Base-by-base conservation (phyloP, 257 asterid genomes). In the Solanum verrucosum region DNA sequence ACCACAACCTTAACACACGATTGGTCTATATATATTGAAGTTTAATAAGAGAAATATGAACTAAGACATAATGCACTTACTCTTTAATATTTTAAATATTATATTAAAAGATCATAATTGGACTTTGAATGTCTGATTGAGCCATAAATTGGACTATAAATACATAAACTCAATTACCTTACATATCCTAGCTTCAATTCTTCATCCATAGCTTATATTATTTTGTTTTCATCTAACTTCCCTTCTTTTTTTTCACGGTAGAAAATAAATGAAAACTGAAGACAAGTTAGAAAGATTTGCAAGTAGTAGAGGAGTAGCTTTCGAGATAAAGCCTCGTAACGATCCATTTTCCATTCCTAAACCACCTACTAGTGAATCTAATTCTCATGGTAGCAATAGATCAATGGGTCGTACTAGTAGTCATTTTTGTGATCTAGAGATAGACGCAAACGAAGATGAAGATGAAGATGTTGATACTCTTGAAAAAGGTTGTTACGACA, bases 251-350 rank as follows among this genome's bases (percentile, higher is more conserved):
- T 84, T 8, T 21, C 10, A 1, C 3, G 4, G 8, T 52, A 52
- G 23, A 4, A 23, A 42, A 38, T 23, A 40, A 3, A 95, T 93
- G 95, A 92, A 84, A 74, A 91, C 49, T 9, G 65, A 12, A 16
- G 91, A 90, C 23, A 89, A 84, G 9, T 2, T 91, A 0, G 91
- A 52, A 77, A 91, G 94, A 84, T 93, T 92, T 85, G 86, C 93
- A 11, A 94, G 98, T 88, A 93, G 96, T 88, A 86, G 97, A 88
- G 98, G 98, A 1, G 96, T 95, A 70, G 92, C 97, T 44, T 95
- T 94, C 11, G 98, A 95, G 86, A 94, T 95, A 78, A 92, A 95
- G 73, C 93, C 97, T 88, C 98, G 91, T 84, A 33, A 88, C 21
- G 91, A 95, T 84, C 92, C 89, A 12, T 95, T 94, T 40, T 87